Evolutionary conservation across 2,329 filamentous ascomycete genomes (phyloP).

Genomic region (Pseudogymnoascus sp.): DNA sequence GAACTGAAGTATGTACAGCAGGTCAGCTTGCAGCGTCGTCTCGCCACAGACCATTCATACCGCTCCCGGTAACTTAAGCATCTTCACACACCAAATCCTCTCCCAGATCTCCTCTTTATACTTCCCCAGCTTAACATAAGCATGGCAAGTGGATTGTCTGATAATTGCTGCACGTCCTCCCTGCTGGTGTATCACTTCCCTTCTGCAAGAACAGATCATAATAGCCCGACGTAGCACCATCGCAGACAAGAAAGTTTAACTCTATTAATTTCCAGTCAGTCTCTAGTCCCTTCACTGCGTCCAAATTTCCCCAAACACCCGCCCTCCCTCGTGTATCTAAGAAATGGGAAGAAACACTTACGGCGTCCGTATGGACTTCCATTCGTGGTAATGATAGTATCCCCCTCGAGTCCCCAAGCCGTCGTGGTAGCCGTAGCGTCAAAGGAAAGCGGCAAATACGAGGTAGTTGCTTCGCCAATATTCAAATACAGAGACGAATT

Average conservation of each 20-base stretch:
- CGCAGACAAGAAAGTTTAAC: conserved; percentile 45
- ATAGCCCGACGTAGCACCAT: conserved; percentile 32
- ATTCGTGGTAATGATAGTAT: conserved; percentile 40
- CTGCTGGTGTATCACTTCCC: conserved; percentile 40
- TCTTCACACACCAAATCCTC: not conserved
- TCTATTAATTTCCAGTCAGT: conserved; percentile 23
- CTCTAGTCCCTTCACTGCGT: too few species aligned
- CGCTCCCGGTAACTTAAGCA: not conserved
- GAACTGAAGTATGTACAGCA: conserved; percentile 4
- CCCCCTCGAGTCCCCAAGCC: conserved; percentile 42
- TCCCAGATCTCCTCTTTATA: not conserved
- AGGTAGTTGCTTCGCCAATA: conserved; percentile 36
- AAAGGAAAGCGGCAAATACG: conserved; percentile 45
- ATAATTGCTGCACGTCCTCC: conserved; percentile 44
- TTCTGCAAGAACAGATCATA: conserved; percentile 47
- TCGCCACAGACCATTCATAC: not conserved
- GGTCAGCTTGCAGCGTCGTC: not conserved
- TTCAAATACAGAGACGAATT: conserved; percentile 42
- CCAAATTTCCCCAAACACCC: too few species aligned
- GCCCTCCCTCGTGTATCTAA: too few species aligned
- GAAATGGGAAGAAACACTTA: conserved; percentile 15
- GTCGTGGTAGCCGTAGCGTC: conserved; percentile 34
- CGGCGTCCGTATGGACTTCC: conserved; percentile 37
- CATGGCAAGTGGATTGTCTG: conserved; percentile 43
- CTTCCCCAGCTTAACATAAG: not conserved